Evolutionary conservation across 306 rosid species (phyloP).

Genomic region (Elaeagnus macrophylla): DNA sequence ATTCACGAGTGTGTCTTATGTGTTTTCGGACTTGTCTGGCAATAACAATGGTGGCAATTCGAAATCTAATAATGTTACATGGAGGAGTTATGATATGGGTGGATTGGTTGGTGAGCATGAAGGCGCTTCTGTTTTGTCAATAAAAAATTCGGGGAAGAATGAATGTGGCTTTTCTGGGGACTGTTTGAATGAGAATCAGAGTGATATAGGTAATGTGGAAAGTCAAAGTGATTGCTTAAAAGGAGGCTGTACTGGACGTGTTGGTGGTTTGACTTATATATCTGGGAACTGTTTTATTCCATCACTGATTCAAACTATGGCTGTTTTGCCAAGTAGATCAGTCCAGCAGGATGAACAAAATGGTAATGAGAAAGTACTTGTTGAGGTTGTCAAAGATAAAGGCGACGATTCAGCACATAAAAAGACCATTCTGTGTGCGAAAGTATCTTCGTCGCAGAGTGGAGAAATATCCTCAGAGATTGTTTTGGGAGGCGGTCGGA

Average conservation of each 20-base stretch:
- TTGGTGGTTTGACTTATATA: neutral
- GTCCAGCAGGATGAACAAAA: too few relatives aligned
- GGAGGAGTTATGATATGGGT: neutral
- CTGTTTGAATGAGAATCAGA: neutral
- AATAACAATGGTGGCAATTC: slow-evolving; percentile 21
- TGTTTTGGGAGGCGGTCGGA: slow-evolving; percentile 3
- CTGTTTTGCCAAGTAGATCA: too few relatives aligned
- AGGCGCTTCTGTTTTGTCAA: neutral
- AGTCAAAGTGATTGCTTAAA: too few relatives aligned
- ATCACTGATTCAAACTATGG: too few relatives aligned
- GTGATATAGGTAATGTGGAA: too few relatives aligned
- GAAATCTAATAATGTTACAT: slow-evolving; percentile 17
- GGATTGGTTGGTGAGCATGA: slow-evolving; percentile 8
- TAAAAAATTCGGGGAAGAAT: slow-evolving; percentile 21
- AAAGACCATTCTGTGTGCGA: slow-evolving; percentile 19
- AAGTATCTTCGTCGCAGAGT: slow-evolving; percentile 21
- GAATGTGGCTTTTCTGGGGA: slow-evolving; percentile 27
- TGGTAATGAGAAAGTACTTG: slow-evolving; percentile 11
- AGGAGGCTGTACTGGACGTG: too few relatives aligned
- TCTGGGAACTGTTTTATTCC: neutral
- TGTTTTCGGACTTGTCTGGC: slow-evolving; percentile 15
- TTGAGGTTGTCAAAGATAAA: slow-evolving; percentile 19
- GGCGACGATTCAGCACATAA: slow-evolving; percentile 11
- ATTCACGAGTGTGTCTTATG: slow-evolving; percentile 12
- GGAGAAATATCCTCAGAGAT: slow-evolving; percentile 30